A percentile compares a stretch with the other conserved stretches of the same genome.
phyloP scores from a whole-genome alignment of 1,284 basidiomycete species.

The Quambalaria eucalypti region DNA sequence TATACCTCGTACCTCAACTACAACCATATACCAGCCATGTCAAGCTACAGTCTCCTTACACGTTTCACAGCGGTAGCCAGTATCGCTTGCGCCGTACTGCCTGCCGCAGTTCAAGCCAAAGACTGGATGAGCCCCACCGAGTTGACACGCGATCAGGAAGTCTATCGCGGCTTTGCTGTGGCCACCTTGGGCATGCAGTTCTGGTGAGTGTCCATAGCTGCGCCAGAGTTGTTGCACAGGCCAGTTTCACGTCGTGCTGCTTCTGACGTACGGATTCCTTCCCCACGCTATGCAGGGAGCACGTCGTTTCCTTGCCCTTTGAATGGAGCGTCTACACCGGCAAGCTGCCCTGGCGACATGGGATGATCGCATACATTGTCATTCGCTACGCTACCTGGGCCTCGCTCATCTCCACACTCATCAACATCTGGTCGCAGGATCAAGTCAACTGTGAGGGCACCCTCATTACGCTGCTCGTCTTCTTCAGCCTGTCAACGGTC shows the following conservation, averaged over 20 bases:
- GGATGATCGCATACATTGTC: background rate
- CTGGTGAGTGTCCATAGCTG: too few relatives aligned
- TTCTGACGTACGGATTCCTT: background rate
- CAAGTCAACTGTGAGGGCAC: background rate
- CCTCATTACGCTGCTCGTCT: background rate
- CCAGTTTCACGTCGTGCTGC: background rate
- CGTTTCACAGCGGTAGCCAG: too few relatives aligned
- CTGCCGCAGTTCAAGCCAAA: background rate
- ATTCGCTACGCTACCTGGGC: background rate
- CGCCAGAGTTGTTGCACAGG: background rate
- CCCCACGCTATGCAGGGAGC: background rate
- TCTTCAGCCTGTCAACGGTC: background rate
- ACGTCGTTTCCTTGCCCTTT: background rate
- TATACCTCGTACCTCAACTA: too few relatives aligned
- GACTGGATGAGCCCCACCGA: background rate
- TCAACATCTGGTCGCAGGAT: background rate
- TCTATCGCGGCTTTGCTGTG: background rate
- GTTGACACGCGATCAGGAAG: background rate
- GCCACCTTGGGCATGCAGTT: background rate
- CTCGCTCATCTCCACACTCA: background rate
- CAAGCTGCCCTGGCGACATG: background rate
- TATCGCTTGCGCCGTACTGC: too few relatives aligned
- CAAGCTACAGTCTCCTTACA: too few relatives aligned
- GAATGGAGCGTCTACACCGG: background rate
- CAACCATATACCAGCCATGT: too few relatives aligned